These are phyloP conservation scores for Sclerotinia sclerotiorum DNA, from an alignment of 2,329 filamentous ascomycete species.

Conservation along the genomic window DNA sequence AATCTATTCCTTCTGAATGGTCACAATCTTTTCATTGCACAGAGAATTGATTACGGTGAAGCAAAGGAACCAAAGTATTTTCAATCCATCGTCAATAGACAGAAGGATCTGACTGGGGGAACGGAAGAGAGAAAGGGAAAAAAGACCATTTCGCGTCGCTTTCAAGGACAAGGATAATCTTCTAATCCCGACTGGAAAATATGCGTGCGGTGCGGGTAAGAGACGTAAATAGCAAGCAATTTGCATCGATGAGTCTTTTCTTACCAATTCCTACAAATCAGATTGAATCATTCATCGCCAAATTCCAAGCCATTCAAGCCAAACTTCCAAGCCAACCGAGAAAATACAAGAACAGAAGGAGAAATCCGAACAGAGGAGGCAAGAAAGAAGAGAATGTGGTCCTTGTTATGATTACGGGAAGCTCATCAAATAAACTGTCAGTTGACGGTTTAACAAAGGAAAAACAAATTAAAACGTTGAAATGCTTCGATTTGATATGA, in stretches of 20 bases:
- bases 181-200: neutral
- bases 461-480: neutral
- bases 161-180: neutral
- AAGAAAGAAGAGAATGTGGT: neutral
- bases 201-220: neutral
- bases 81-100: neutral
- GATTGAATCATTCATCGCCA: neutral
- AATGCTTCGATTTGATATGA: neutral
- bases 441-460: neutral
- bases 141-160: no score
- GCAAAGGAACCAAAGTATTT: neutral
- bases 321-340: neutral
- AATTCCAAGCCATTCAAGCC: neutral
- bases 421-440: neutral
- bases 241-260: conserved; percentile 13
- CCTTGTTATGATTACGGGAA: neutral
- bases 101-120: neutral
- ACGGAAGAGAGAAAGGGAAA: neutral
- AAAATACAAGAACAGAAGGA: neutral
- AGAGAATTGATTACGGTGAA: neutral
- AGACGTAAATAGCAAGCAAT: neutral
- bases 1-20: conserved; percentile 9
- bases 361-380: neutral
- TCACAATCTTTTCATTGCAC: neutral
- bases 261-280: neutral